A percentile compares a stretch with the other conserved stretches of the same genome.
Evolutionary conservation across 148 eudicot species (phyloP).

Genomic region (Pharnaceum exiguum): DNA sequence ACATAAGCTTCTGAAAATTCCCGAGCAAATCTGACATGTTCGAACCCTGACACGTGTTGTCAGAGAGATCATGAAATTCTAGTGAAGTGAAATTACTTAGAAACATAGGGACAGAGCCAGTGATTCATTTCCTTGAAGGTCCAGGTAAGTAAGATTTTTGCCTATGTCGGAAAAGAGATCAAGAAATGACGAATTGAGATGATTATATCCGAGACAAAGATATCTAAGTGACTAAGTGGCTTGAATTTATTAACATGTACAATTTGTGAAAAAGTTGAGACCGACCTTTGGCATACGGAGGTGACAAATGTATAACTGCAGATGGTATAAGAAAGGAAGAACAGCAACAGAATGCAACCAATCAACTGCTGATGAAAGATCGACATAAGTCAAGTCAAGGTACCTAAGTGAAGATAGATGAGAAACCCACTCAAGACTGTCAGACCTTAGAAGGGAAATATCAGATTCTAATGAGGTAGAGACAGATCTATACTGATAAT

Average conservation of each 20-base stretch:
- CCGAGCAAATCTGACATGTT: background rate
- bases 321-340: conserved; percentile 28
- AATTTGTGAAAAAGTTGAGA: too few species aligned
- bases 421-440: conserved; percentile 32
- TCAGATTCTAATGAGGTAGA: too few species aligned
- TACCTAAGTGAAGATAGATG: conserved; percentile 22
- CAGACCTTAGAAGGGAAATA: conserved; percentile 8
- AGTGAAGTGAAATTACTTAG: background rate
- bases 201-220: conserved; percentile 24
- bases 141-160: background rate
- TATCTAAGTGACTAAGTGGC: conserved; percentile 1
- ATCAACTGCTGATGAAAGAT: conserved; percentile 23
- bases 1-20: background rate
- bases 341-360: conserved; percentile 31
- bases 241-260: too few species aligned
- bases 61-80: conserved; percentile 7
- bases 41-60: conserved; percentile 2
- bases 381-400: conserved; percentile 31
- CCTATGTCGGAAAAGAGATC: background rate
- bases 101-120: background rate
- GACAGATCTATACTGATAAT: too few species aligned
- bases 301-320: conserved; percentile 18
- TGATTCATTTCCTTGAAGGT: background rate
- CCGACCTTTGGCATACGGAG: conserved; percentile 13
- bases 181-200: background rate